Evolutionary conservation across 441 rosid genomes (phyloP), one percentile per base, ranked within the genome.

Genomic region (Capsella rubella): DNA sequence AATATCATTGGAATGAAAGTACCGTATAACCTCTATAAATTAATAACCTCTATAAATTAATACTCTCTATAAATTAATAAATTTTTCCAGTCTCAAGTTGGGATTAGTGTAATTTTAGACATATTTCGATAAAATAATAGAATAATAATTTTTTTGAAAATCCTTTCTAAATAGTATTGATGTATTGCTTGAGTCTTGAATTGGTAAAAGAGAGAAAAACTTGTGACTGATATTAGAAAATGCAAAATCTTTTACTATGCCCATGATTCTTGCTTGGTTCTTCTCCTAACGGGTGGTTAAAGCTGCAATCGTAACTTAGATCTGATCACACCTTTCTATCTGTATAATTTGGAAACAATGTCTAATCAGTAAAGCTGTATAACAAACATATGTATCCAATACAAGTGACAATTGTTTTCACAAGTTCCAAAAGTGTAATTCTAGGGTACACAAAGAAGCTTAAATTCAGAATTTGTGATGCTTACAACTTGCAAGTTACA

Each of bases 101-200:
- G 25, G 2, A 21, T 2, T 21, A 21, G 25, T 21, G 25, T 21
- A 21, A 21, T 21, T 21, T 21, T 21, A 21, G 25, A 21, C 25
- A 21, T 21, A 21, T 21, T 21, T 21, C 25, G 25, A 21, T 21
- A 21, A 21, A 21, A 21, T 21, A 21, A 21, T 21, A 21, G 25
- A 21, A 21, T 21, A 21, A 21, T 21, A 21, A 21, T 21, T 21
- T 21, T 21, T 21, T 21, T 21, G 25, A 21, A 21, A 21, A 21
- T 21, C 25, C 25, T 21, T 21, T 21, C 25, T 21, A 21, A 21
- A 21, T 21, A 21, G 25, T 70, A 34, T 42, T 71, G 64, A 43
- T 77, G 76, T 27, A 52, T 72, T 52, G 69, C 43, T 16, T 25
- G 72, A n/a, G 2, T 71, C 35, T 70, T 53, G 35, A 64, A 28